Evolutionary conservation across 2,329 filamentous ascomycete species (phyloP), one percentile per base, ranked within the genome.

Genomic region (Annulohypoxylon truncatum): DNA sequence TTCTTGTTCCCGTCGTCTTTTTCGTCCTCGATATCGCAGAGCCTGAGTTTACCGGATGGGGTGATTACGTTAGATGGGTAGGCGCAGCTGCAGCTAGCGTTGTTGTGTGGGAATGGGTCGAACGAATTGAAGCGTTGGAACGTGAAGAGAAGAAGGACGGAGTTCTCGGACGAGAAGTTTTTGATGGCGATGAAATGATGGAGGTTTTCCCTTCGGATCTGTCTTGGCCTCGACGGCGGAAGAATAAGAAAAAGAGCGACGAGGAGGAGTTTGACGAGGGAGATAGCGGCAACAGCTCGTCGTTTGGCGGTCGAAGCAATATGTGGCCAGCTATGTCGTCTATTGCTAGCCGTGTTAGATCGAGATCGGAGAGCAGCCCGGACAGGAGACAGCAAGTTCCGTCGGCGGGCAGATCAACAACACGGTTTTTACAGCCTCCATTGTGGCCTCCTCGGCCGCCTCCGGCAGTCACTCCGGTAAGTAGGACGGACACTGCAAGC

Each of bases 31-130:
- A 97, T 76, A 94, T 97, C 51, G 90, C 91, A 7, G 90, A 95
- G 73, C 91, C 93, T 24, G 89, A 93, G 66, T 90, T 97, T 66
- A 92, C 92, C 38, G 93, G 92, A 7, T 97, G 94, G 94, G 94
- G 94, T 75, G 94, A 97, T 75, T 97, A 97, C 75, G 94, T 97
- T 47, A 86, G 94, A 74, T 97, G 94, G 94, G 94, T 97, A n/a
- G 94, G 94, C 50, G 94, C 94, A 1, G 94, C 94, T 0, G 94
- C 94, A 1, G 94, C 94, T 26, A 97, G 93, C 79, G 94, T 97
- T n/a, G 92, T 97, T 20, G 94, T 97, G 1, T 97, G 94, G 94
- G 94, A 97, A 79, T 97, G 94, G 94, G 94, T 97, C 2, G 94
- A 97, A 79, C 87, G 94, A 24, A 97, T 97, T 51, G 94, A 97